Base-by-base conservation (phyloP, 2,329 filamentous ascomycete species). In the Pleomassaria siparia region DNA sequence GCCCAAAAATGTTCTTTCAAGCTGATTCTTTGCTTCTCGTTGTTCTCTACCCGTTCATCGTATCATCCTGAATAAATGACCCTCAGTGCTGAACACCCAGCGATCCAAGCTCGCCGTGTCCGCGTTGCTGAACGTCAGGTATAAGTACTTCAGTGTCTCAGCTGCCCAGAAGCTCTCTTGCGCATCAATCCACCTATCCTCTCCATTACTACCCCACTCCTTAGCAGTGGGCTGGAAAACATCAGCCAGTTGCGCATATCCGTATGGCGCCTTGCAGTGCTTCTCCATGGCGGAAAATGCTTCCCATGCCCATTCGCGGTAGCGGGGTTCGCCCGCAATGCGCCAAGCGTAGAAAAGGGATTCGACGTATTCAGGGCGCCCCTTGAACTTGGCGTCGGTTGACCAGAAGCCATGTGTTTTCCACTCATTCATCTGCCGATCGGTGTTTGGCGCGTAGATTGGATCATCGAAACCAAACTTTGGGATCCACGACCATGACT, bases 81-180 rank as follows among this genome's bases (percentile, higher is more conserved):
- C 72, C 55, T 74, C 74, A 4, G 73, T 76, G 50, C 68, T 76
- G 55, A 74, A 75, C 16, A 74, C 71, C 71, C 71, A 74, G 6
- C 58, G 59, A 59, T 74, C 69, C 53, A 74, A 51, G 51, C 61
- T 72, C 49, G 60, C 69, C 2, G 65, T 63, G 4, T 68, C 59
- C 4, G 60, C 62, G 44, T 71, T 63, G 3, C 58, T 50, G 51
- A 74, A 73, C 2, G 69, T 67, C n/a, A 74, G 50, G 51, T 62
- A 74, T 5, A 71, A 53, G 54, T 72, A 74, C 57, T 73, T 74
- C 18, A 74, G 49, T 46, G 71, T 73, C 57, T 72, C 69, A 0
- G 70, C 69, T 8, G 66, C 66, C 65, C 69, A 73, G 28, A 67
- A 72, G 51, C 68, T 72, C 45, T 72, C 69, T 26, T 67, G 66